These are phyloP conservation scores for Beta lomatogona DNA, from an alignment of 179 eudicot genomes.

Conservation along the genomic window DNA sequence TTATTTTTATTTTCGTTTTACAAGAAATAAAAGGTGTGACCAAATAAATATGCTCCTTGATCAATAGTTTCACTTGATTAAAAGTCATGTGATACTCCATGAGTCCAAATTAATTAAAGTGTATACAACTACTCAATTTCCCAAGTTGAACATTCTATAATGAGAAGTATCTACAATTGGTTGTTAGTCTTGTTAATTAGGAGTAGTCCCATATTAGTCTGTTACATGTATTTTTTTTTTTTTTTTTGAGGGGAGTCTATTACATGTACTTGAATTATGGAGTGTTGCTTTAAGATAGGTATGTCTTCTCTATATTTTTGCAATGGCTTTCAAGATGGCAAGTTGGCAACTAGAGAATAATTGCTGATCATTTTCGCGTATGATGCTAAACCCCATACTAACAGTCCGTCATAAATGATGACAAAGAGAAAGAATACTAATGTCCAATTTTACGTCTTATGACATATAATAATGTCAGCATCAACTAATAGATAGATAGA, in stretches of 20 bases:
- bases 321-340: neutral
- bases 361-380: neutral
- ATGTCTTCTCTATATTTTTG: neutral
- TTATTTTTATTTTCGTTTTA: no score
- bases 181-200: neutral
- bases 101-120: no score
- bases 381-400: neutral
- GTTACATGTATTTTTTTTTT: neutral
- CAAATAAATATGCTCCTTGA: no score
- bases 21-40: no score
- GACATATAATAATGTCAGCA: conserved; percentile 13
- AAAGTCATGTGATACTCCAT: no score
- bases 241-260: no score
- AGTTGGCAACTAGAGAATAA: neutral
- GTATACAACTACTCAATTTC: neutral
- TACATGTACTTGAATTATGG: neutral
- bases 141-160: neutral
- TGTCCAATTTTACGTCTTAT: neutral
- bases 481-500: neutral
- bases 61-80: no score
- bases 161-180: neutral
- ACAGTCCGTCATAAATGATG: neutral
- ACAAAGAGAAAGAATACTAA: neutral
- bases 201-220: neutral
- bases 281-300: conserved; percentile 1